These are phyloP conservation scores for Fusarium succisae DNA, from an alignment of 2,329 filamentous ascomycete genomes.

Conservation along the genomic window DNA sequence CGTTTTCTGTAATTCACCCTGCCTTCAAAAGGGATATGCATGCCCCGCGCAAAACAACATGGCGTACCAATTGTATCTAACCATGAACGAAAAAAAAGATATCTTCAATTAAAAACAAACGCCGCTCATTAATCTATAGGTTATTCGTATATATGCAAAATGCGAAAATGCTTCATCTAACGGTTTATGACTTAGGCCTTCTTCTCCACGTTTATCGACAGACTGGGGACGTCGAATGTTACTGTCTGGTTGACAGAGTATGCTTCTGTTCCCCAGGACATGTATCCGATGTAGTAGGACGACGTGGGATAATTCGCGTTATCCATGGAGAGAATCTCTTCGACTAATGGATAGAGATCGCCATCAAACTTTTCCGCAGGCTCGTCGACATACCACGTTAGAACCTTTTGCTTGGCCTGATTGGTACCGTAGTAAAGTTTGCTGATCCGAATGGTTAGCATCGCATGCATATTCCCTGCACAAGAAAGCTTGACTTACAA, in stretches of 20 bases:
- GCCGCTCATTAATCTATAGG: conserved; percentile 35
- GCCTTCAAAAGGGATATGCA: conserved; percentile 2
- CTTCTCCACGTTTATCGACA: conserved; percentile 50
- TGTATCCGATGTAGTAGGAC: conserved; percentile 60
- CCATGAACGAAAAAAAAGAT: neutral
- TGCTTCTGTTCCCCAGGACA: conserved; percentile 62
- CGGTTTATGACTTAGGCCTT: neutral
- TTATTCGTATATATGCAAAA: conserved; percentile 16
- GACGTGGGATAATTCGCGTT: conserved; percentile 49
- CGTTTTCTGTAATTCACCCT: conserved; percentile 8
- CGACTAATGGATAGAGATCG: conserved; percentile 57
- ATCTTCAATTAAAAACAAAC: neutral
- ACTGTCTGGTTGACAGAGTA: conserved; percentile 55
- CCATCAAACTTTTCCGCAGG: conserved; percentile 54
- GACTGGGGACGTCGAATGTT: conserved; percentile 57
- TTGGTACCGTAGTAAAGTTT: conserved; percentile 56
- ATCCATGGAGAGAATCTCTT: conserved; percentile 49
- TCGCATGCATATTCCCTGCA: neutral
- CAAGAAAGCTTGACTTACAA: conserved; percentile 50
- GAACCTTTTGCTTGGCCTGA: conserved; percentile 53
- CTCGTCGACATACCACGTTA: conserved; percentile 58
- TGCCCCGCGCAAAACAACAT: conserved; percentile 3
- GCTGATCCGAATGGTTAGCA: conserved; percentile 27
- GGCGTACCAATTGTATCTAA: neutral
- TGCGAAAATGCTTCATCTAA: neutral